These are phyloP conservation scores for Macrolepiota albuminosa DNA, from an alignment of 768 basidiomycete genomes.

Conservation along the genomic window DNA sequence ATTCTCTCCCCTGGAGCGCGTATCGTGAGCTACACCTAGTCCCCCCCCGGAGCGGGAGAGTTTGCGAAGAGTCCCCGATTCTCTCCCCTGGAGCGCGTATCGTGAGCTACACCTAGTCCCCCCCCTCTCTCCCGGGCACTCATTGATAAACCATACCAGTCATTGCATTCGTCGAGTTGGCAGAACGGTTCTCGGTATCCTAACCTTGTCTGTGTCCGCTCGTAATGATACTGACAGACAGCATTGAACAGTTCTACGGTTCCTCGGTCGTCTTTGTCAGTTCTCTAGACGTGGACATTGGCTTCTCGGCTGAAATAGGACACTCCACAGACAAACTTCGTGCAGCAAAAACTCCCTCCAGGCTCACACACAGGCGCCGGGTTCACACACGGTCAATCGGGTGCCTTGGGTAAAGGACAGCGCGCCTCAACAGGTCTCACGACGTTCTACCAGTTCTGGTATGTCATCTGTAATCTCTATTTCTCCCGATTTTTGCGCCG, in stretches of 20 bases:
- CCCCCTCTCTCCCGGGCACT: background rate
- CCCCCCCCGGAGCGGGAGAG: slow-evolving; percentile 37
- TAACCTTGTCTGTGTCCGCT: background rate
- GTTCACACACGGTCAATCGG: slow-evolving; percentile 49
- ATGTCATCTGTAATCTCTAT: slow-evolving; percentile 7
- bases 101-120: slow-evolving; percentile 24
- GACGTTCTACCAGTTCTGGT: slow-evolving; percentile 73
- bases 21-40: slow-evolving; percentile 33
- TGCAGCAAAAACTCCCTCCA: slow-evolving; percentile 63
- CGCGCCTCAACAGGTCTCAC: slow-evolving; percentile 67
- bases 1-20: slow-evolving; percentile 53
- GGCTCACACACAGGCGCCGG: slow-evolving; percentile 66
- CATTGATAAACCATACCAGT: slow-evolving; percentile 27
- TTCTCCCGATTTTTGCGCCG: too few species aligned
- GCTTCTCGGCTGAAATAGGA: background rate
- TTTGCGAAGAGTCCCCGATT: slow-evolving; percentile 57
- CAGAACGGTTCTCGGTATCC: slow-evolving; percentile 70
- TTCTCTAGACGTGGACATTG: background rate
- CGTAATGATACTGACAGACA: background rate
- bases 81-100: slow-evolving; percentile 55
- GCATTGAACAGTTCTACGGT: slow-evolving; percentile 33
- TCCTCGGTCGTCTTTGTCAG: slow-evolving; percentile 47
- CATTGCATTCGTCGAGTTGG: slow-evolving; percentile 63
- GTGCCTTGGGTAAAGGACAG: slow-evolving; percentile 65
- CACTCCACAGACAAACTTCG: slow-evolving; percentile 57